Percentiles rank a stretch among this genome's conserved stretches.
These are phyloP conservation scores for Casuarina glauca DNA, from an alignment of 306 rosid species.

Conservation along the genomic window DNA sequence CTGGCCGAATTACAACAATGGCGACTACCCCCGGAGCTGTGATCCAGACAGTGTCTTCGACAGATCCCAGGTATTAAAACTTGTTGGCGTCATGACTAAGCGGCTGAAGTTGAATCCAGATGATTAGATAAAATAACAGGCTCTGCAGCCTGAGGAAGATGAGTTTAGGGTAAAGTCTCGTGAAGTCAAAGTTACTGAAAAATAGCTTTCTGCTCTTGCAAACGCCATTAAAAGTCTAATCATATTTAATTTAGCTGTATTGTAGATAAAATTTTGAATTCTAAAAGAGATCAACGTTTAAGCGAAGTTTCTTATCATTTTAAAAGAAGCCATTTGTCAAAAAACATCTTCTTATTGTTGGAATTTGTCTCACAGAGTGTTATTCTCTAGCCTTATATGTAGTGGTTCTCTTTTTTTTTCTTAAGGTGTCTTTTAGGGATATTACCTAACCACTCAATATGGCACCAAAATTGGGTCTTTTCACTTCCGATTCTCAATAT, in stretches of 20 bases:
- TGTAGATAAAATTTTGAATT: too few relatives aligned
- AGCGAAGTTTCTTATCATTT: too few relatives aligned
- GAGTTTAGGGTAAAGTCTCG: background rate
- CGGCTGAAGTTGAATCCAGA: background rate
- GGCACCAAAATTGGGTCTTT: too few relatives aligned
- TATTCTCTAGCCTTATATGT: too few relatives aligned
- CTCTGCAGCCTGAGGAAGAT: background rate
- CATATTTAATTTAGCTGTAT: background rate
- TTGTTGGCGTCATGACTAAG: background rate
- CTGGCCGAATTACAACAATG: slow-evolving; percentile 74
- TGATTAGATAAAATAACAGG: background rate
- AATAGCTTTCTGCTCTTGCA: background rate
- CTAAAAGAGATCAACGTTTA: too few relatives aligned
- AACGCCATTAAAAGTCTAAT: background rate
- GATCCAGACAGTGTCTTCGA: slow-evolving; percentile 68
- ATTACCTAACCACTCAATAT: too few relatives aligned
- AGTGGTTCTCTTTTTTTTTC: too few relatives aligned
- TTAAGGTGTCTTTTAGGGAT: too few relatives aligned
- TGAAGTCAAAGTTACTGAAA: background rate
- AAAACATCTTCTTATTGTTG: too few relatives aligned
- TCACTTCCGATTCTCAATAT: too few relatives aligned
- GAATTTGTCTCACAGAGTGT: too few relatives aligned
- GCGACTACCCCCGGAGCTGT: slow-evolving; percentile 71
- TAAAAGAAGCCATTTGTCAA: too few relatives aligned
- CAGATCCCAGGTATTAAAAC: slow-evolving; percentile 53